Base-by-base conservation (phyloP, 2,329 filamentous ascomycete genomes). In the Emydomyces testavorans region DNA sequence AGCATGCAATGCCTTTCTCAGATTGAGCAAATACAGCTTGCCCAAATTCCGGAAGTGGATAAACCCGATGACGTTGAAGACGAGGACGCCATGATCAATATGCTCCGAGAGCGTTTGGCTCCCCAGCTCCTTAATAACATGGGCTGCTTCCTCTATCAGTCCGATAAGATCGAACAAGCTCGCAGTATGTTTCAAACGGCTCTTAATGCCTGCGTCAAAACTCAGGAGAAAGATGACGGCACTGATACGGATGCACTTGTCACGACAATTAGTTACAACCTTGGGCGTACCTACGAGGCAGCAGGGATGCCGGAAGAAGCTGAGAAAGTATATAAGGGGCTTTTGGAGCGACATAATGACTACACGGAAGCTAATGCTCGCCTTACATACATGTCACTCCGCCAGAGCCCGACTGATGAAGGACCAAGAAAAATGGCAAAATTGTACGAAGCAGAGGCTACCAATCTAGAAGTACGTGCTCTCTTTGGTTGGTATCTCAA, bases 41-140 rank as follows among this genome's bases (percentile, higher is more conserved):
- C 86, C 35, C 83, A 85, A 54, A 78, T 94, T 35, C 77, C 81
- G 0, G 74, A 82, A 15, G 79, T 83, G 8, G 82, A 89, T 40
- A 72, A 75, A 20, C 80, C 82, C 0, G 67, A 76, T 21, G 75
- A 74, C 28, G 63, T 69, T 1, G 73, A 78, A 15, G 79, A 85
- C 46, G 77, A 83, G 50, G 74, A 71, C 2, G 74, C 77, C 24
- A 67, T 64, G 46, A 65, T 62, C 36, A 57, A 78, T 49, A 76
- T 77, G 48, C 72, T 94, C 23, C 81, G 88, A 46, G 85, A 89
- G 60, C 74, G 83, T 50, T 71, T 98, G 1, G 85, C 89, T 1
- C 92, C 92, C 3, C 88, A 94, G 60, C 74, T 96, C 1, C 75
- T 98, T 36, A 98, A 96, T 72, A 98, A 98, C 63, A 94, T 96